phyloP scores from a whole-genome alignment of 257 asterid genomes.

The Nicotiana obtusifolia region DNA sequence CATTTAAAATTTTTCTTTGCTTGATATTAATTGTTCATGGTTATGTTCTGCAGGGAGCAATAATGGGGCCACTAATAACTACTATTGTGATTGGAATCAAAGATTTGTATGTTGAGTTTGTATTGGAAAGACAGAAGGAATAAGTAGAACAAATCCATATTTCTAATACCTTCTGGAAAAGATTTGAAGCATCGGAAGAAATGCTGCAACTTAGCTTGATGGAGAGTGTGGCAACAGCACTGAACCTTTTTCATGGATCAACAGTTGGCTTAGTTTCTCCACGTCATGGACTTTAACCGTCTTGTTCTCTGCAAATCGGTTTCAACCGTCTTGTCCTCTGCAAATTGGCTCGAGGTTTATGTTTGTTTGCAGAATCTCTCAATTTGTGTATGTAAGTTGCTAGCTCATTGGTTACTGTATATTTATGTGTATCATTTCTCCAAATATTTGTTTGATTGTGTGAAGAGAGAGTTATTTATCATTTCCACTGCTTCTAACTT shows the following conservation, averaged over 20 bases:
- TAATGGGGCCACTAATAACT: conserved; percentile 73
- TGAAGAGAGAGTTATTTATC: background rate
- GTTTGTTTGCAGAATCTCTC: background rate
- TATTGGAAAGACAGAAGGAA: conserved; percentile 40
- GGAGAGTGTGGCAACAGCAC: background rate
- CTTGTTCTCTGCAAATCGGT: background rate
- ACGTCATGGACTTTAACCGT: background rate
- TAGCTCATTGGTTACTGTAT: background rate
- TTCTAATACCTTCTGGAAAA: background rate
- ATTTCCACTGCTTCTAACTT: background rate
- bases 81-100: conserved; percentile 64
- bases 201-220: conserved; percentile 12
- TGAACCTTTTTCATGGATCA: background rate
- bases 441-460: background rate
- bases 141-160: background rate
- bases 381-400: background rate
- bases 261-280: background rate
- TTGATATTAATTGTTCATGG: background rate
- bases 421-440: background rate
- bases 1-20: background rate
- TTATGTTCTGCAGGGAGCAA: conserved; percentile 54
- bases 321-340: background rate
- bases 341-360: background rate
- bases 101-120: conserved; percentile 63
- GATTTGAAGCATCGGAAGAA: background rate